phyloP scores from a whole-genome alignment of 371 early-diverging fungal genomes.

The Dichotomocladium elegans region DNA sequence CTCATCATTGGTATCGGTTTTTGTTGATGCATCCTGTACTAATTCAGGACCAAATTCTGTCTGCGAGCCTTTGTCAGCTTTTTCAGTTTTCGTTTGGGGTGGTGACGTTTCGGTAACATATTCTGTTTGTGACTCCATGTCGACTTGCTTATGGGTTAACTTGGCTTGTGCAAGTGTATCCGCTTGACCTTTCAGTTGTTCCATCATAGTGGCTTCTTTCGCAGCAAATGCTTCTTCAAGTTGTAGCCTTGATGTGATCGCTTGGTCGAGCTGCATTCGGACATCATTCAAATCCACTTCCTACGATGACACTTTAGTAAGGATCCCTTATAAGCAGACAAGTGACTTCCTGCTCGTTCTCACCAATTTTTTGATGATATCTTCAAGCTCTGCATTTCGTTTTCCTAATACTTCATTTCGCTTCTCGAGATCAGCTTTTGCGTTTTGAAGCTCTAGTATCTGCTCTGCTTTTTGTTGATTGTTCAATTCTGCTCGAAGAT shows the following conservation, averaged over 20 bases:
- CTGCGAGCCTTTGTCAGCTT: conserved; percentile 17
- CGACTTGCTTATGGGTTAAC: too few species aligned
- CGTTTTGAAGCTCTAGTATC: conserved; percentile 13
- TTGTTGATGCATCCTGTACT: neutral
- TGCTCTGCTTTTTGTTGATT: conserved; percentile 7
- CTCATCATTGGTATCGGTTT: conserved; percentile 14
- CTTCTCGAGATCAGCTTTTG: conserved; percentile 9
- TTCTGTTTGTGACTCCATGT: conserved; percentile 18
- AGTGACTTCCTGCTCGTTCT: neutral
- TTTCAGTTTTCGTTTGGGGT: too few species aligned
- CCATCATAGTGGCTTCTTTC: neutral
- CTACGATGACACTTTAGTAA: neutral
- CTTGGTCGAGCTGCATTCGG: neutral
- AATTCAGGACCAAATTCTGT: conserved; percentile 4
- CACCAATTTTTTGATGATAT: conserved; percentile 10
- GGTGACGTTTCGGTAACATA: neutral
- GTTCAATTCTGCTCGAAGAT: neutral
- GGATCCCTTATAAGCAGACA: too few species aligned
- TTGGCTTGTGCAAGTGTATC: too few species aligned
- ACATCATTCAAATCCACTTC: neutral
- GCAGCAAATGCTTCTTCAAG: neutral
- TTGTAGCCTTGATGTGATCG: neutral
- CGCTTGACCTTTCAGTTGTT: neutral
- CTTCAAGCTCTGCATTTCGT: conserved; percentile 9
- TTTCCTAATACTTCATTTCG: conserved; percentile 7